phyloP scores from a whole-genome alignment of 2,329 filamentous ascomycete genomes.

The Aaosphaeria arxii region DNA sequence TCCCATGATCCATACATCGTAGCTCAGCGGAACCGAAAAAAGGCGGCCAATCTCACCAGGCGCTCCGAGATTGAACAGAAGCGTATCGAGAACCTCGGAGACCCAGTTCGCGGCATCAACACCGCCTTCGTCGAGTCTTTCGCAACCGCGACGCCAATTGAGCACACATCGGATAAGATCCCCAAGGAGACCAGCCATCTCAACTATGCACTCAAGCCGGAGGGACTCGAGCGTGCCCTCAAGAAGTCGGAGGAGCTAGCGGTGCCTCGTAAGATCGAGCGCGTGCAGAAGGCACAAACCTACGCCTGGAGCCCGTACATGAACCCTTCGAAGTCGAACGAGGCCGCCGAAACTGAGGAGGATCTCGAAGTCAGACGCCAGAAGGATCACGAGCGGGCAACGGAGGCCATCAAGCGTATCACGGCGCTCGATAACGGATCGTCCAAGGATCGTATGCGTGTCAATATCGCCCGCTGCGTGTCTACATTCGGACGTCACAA shows the following conservation, averaged over 20 bases:
- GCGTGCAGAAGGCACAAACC: not conserved
- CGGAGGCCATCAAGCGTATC: conserved; percentile 76
- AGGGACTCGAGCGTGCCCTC: conserved; percentile 66
- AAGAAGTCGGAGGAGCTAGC: conserved; percentile 67
- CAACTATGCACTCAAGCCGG: conserved; percentile 71
- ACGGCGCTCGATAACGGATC: conserved; percentile 73
- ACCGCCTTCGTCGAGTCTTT: conserved; percentile 86
- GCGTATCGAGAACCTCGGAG: conserved; percentile 65
- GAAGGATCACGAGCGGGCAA: conserved; percentile 61
- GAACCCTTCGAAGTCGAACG: conserved; percentile 5
- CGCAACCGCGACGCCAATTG: conserved; percentile 53
- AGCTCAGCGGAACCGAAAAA: conserved; percentile 78
- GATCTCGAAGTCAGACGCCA: conserved; percentile 19
- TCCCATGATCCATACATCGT: conserved; percentile 79
- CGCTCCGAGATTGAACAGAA: conserved; percentile 66
- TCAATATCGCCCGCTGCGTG: conserved; percentile 82
- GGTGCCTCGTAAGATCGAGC: conserved; percentile 44
- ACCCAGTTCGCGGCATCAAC: conserved; percentile 73
- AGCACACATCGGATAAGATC: conserved; percentile 15
- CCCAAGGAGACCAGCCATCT: conserved; percentile 48
- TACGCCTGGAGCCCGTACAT: not conserved
- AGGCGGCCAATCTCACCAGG: conserved; percentile 75
- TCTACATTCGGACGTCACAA: conserved; percentile 87
- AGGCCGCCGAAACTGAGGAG: conserved; percentile 6
- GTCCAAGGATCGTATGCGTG: conserved; percentile 72